Evolutionary conservation across 2,329 filamentous ascomycete genomes (phyloP), one percentile per base, ranked within the genome.

Genomic region (Sclerotiophoma versabilis): DNA sequence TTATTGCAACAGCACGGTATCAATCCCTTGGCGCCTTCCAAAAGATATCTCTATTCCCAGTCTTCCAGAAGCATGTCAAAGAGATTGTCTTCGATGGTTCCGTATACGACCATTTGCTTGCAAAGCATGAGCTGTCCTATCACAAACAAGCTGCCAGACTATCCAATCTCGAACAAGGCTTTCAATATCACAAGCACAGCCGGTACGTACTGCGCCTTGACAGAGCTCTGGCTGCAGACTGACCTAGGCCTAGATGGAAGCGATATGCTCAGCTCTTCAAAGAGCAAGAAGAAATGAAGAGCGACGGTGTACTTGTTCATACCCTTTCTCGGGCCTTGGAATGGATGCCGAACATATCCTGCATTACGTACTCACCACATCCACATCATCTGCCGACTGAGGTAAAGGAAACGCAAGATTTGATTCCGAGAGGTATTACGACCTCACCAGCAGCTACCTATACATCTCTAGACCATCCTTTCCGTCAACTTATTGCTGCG

Each of bases 61-160:
- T 60, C 10, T 69, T 68, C 17, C 54, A 53, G 17, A 64, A 44
- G 15, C 72, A 69, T 42, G 66, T 72, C 10, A 70, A 61, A 36
- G 66, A 71, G 34, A 63, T 74, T n/a, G 43, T 72, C 27, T 73
- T 70, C 32, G 71, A 73, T 53, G 68, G 63, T 4, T 68, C 68
- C 2, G 25, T 64, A 2, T 72, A 67, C 39, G 50, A 62, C 30
- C 30, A 26, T 22, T 19, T 23, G 1, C 48, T 68, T 23, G 66
- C 68, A 5, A 49, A 39, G 17, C 30, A 55, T 19, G 51, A 64
- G 23, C 14, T 29, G 12, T 8, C 14, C 14, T 66, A 67, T 14
- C 34, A 51, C 17, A 33, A 12, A 32, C 30, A 44, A 7, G 43
- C 44, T 27, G 50, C 32, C 20, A 48, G 33, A 6, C 44, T 47